Conservation (phyloP, 83 land plant species). For the Thuja plicata region DNA sequence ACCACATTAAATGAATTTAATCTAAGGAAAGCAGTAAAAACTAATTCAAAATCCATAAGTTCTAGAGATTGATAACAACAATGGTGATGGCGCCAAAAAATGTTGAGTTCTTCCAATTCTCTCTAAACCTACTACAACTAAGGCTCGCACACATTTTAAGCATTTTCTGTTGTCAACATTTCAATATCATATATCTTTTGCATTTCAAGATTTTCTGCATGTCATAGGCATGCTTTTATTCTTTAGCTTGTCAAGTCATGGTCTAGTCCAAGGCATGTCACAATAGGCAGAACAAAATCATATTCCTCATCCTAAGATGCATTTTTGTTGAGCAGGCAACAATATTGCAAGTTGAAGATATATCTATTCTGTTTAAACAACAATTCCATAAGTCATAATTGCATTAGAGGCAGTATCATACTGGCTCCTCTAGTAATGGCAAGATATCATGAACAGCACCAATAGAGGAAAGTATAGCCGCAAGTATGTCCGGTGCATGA, state of each 20-base stretch:
- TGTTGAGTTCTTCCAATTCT: too few species aligned
- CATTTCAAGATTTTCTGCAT: background rate
- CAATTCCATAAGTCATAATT: background rate
- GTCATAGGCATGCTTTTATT: background rate
- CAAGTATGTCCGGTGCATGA: conserved; percentile 80
- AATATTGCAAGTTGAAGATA: background rate
- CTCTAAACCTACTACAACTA: too few species aligned
- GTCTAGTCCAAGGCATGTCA: background rate
- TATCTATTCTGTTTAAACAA: background rate
- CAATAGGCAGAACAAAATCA: background rate
- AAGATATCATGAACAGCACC: conserved; percentile 82
- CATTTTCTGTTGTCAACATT: background rate
- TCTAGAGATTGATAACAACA: too few species aligned
- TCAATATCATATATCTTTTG: background rate
- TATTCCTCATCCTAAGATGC: background rate
- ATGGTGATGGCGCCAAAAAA: too few species aligned
- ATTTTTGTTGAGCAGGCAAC: background rate
- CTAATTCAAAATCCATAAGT: too few species aligned
- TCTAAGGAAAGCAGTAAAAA: too few species aligned
- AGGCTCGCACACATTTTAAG: too few species aligned
- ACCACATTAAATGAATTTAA: too few species aligned
- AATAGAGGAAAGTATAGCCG: conserved; percentile 76
- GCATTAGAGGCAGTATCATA: conserved; percentile 21
- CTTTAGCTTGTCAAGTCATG: background rate
- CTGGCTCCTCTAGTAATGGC: conserved; percentile 94